Evolutionary conservation across 2,329 filamentous ascomycete species (phyloP).

Genomic region (Ceratocystis colombiana): DNA sequence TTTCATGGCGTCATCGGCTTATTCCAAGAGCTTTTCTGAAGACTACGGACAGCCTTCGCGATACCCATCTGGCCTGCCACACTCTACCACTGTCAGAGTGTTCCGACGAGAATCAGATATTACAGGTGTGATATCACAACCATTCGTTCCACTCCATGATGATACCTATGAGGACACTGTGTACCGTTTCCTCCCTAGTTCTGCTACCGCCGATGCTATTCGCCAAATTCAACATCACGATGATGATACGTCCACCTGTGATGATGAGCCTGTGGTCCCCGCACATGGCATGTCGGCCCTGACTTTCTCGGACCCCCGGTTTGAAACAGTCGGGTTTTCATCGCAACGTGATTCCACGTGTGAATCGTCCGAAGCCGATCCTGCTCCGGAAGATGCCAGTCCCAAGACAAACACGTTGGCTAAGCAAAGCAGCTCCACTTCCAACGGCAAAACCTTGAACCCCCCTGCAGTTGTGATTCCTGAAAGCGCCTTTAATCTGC

Average conservation of each 20-base stretch:
- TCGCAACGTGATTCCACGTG: constrained; percentile 36
- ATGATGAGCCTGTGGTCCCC: constrained; percentile 28
- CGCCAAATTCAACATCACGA: constrained; percentile 31
- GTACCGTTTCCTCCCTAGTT: constrained; percentile 33
- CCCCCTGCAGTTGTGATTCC: constrained; percentile 39
- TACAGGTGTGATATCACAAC: constrained; percentile 14
- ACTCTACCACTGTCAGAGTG: constrained; percentile 32
- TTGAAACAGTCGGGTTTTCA: constrained; percentile 26
- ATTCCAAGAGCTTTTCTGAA: constrained; percentile 32
- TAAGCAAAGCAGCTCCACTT: constrained; percentile 30
- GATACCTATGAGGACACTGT: constrained; percentile 33
- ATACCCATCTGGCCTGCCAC: constrained; percentile 13
- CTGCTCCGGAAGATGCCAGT: constrained; percentile 28
- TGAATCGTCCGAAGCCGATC: constrained; percentile 34
- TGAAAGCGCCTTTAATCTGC: constrained; percentile 43
- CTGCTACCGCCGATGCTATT: constrained; percentile 28
- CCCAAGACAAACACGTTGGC: background rate
- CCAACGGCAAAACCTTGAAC: constrained; percentile 38
- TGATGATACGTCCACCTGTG: constrained; percentile 32
- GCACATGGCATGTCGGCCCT: constrained; percentile 25
- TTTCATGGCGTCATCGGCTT: constrained; percentile 9
- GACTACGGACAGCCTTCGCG: constrained; percentile 32
- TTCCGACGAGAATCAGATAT: constrained; percentile 38
- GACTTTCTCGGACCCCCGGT: constrained; percentile 4
- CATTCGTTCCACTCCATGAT: constrained; percentile 17